These are phyloP conservation scores for Xylaria flabelliformis DNA, from an alignment of 495 filamentous ascomycete genomes.

Conservation along the genomic window DNA sequence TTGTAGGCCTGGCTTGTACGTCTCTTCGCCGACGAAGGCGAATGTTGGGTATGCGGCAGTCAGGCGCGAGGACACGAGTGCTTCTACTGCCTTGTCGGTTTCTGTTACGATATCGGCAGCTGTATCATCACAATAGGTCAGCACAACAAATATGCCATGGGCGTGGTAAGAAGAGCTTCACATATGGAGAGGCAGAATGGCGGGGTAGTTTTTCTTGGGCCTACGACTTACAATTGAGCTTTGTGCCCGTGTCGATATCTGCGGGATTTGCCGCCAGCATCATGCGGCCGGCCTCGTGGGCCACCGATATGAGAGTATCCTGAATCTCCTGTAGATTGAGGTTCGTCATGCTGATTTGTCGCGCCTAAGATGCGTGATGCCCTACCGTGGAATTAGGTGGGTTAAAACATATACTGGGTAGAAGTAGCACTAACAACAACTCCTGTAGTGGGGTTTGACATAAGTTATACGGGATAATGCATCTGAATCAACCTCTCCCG, in stretches of 20 bases:
- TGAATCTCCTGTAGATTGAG: constrained; percentile 80
- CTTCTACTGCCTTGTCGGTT: constrained; percentile 83
- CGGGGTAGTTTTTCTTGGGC: constrained; percentile 13
- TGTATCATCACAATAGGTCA: constrained; percentile 34
- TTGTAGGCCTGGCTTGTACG: constrained; percentile 69
- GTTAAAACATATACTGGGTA: neutral
- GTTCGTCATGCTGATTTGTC: constrained; percentile 46
- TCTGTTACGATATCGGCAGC: constrained; percentile 87
- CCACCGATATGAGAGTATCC: constrained; percentile 75
- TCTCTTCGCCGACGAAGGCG: constrained; percentile 84
- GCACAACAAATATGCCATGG: constrained; percentile 9
- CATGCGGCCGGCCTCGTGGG: constrained; percentile 79
- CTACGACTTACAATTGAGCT: constrained; percentile 77
- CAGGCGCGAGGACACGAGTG: constrained; percentile 71
- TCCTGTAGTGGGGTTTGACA: constrained; percentile 11
- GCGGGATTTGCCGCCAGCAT: constrained; percentile 77
- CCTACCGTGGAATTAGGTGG: neutral
- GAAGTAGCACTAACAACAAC: neutral
- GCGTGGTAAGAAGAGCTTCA: constrained; percentile 16
- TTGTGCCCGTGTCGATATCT: constrained; percentile 67
- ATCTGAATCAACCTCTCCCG: constrained; percentile 4
- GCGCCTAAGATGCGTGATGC: neutral
- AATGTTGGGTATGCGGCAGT: constrained; percentile 69
- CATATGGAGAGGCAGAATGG: constrained; percentile 30
- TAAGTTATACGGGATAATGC: neutral